Conservation (phyloP, 768 basidiomycete genomes). For the Gyrodon lividus region DNA sequence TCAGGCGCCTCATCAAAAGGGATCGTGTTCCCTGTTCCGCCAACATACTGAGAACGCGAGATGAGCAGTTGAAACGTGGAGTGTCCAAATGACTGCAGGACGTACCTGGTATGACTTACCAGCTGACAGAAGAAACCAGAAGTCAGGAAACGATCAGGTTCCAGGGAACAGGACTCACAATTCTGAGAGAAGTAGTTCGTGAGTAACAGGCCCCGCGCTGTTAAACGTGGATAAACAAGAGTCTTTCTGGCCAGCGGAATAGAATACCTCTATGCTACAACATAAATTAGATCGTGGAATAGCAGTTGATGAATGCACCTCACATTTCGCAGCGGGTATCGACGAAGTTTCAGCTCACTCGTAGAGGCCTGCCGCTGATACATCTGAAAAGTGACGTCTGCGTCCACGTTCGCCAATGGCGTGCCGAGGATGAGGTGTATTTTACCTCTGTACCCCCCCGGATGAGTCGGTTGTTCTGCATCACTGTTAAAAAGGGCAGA, state of each 20-base stretch:
- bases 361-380: conserved; percentile 66
- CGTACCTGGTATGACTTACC: conserved; percentile 78
- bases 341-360: conserved; percentile 58
- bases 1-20: conserved; percentile 57
- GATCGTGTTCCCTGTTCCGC: conserved; percentile 70
- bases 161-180: conserved; percentile 43
- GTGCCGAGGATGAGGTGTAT: conserved; percentile 55
- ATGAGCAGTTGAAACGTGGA: conserved; percentile 8
- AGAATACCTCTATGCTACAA: conserved; percentile 66
- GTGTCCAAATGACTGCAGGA: not conserved
- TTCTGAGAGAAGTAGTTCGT: conserved; percentile 88
- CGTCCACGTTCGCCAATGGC: conserved; percentile 38
- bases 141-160: not conserved
- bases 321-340: conserved; percentile 72
- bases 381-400: conserved; percentile 56
- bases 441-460: conserved; percentile 41
- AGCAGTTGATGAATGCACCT: conserved; percentile 21
- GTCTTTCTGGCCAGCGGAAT: not conserved
- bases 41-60: conserved; percentile 58
- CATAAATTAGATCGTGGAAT: conserved; percentile 9
- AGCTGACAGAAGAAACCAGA: conserved; percentile 40
- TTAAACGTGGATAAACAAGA: conserved; percentile 5
- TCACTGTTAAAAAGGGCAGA: not conserved
- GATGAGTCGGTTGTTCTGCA: not conserved
- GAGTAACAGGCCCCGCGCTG: conserved; percentile 67